Base-by-base conservation (phyloP, 441 rosid species). In the Corymbia citriodora region DNA sequence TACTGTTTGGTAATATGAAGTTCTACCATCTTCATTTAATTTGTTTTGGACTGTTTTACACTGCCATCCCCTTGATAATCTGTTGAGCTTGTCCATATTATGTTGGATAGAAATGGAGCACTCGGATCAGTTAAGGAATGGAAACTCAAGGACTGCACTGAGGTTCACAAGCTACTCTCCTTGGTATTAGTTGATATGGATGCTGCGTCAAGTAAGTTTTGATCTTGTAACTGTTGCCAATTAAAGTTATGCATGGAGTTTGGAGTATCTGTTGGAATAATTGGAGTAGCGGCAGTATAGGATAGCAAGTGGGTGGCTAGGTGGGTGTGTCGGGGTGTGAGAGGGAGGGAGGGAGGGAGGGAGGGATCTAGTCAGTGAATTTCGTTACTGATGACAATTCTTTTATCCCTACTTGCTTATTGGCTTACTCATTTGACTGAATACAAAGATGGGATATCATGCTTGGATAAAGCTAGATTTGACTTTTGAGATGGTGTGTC, bases 101-200 rank as follows among this genome's bases (percentile, higher is more conserved):
- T 88, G 72, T 65, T 86, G 88, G 87, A 65, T 85, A 98, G 99
- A 93, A 92, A 93, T 90, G 97, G 96, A 91, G 96, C 96, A 29
- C 92, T 92, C 85, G 99, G 99, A 91, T 90, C 92, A 45, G 94
- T 96, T 87, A 89, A 57, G 90, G 96, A 92, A 88, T 98, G 99
- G 99, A 98, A 96, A 92, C 99, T 97, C 88, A 95, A 93, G 89
- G 99, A 98, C 93, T 96, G 99, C 92, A 94, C 96, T 91, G 92
- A 94, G 49, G 97, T 97, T 89, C 98, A 97, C 94, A 95, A 95
- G 89, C 96, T 97, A 89, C 93, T 98, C 29, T 94, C 90, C 68
- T 91, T 93, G 49, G 94, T 94, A 93, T 91, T 97, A 91, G 36
- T 72, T 50, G 98, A 97, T 89, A 92, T 94, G 63, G 99, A 96